These are phyloP conservation scores for Fragilariopsis cylindrus DNA, from an alignment of 108 stramenopile genomes.

Conservation along the genomic window DNA sequence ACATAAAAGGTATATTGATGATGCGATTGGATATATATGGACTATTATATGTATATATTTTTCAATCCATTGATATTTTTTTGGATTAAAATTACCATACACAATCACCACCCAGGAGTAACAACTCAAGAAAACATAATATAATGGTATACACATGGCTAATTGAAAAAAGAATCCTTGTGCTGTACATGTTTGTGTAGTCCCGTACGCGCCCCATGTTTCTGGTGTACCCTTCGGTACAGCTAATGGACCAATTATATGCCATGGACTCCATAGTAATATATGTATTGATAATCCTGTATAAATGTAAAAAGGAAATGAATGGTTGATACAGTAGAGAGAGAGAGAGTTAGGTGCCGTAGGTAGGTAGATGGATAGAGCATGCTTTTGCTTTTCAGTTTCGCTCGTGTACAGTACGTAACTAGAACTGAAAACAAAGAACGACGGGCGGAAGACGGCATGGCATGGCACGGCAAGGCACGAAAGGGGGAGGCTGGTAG, in stretches of 20 bases:
- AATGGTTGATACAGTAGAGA: not conserved
- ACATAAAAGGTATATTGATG: not conserved
- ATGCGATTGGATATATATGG: constrained; percentile 3
- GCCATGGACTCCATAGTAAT: not conserved
- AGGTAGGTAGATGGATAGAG: too few relatives aligned
- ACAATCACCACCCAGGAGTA: not conserved
- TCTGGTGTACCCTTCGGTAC: constrained; percentile 13
- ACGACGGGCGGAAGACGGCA: too few relatives aligned
- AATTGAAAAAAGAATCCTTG: constrained; percentile 50
- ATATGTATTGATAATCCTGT: constrained; percentile 6
- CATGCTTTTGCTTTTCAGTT: too few relatives aligned
- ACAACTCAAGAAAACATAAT: not conserved
- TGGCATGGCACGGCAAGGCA: too few relatives aligned
- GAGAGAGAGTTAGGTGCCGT: too few relatives aligned
- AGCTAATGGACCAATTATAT: not conserved
- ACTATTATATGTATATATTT: constrained; percentile 19
- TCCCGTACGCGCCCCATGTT: constrained; percentile 18
- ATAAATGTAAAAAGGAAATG: not conserved
- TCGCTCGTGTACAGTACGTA: too few relatives aligned
- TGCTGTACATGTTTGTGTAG: constrained; percentile 32
- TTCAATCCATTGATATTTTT: constrained; percentile 17
- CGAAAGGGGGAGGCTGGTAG: too few relatives aligned
- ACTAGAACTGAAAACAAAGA: too few relatives aligned
- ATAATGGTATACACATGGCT: not conserved
- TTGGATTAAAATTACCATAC: not conserved